phyloP scores from a whole-genome alignment of 495 filamentous ascomycete genomes.

The Penicillium samsonianum region DNA sequence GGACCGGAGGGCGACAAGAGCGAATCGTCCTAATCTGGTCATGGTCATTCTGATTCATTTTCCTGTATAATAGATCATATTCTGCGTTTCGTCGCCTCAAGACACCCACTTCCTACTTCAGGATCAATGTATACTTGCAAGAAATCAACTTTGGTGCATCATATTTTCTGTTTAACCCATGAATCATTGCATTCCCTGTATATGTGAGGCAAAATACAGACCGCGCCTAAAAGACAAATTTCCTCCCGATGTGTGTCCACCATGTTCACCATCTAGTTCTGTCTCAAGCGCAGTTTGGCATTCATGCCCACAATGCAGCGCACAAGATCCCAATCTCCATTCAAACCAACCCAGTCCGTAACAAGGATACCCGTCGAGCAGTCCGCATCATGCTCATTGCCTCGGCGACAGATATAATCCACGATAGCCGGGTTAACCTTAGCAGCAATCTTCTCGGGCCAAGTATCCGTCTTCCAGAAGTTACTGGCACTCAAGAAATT shows the following conservation, averaged over 20 bases:
- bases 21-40: slow-evolving; percentile 35
- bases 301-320: slow-evolving; percentile 92
- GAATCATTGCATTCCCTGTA: slow-evolving; percentile 2
- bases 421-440: slow-evolving; percentile 90
- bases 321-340: slow-evolving; percentile 93
- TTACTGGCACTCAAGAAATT: slow-evolving; percentile 91
- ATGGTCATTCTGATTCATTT: slow-evolving; percentile 21
- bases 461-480: slow-evolving; percentile 88
- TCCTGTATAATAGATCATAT: slow-evolving; percentile 44
- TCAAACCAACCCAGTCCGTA: slow-evolving; percentile 86
- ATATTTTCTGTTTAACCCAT: slow-evolving; percentile 5
- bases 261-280: slow-evolving; percentile 17
- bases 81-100: slow-evolving; percentile 23
- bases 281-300: slow-evolving; percentile 62
- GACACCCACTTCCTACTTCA: slow-evolving; percentile 18
- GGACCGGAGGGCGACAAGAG: slow-evolving; percentile 38
- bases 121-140: slow-evolving; percentile 29
- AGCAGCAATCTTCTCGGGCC: slow-evolving; percentile 91
- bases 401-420: slow-evolving; percentile 72
- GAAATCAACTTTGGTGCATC: slow-evolving; percentile 4
- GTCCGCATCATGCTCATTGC: slow-evolving; percentile 63
- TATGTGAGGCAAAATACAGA: neutral
- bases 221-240: neutral
- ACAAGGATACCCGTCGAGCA: slow-evolving; percentile 90
- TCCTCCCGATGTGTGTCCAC: neutral